phyloP scores from a whole-genome alignment of 495 filamentous ascomycete species.

The Podospora comata region DNA sequence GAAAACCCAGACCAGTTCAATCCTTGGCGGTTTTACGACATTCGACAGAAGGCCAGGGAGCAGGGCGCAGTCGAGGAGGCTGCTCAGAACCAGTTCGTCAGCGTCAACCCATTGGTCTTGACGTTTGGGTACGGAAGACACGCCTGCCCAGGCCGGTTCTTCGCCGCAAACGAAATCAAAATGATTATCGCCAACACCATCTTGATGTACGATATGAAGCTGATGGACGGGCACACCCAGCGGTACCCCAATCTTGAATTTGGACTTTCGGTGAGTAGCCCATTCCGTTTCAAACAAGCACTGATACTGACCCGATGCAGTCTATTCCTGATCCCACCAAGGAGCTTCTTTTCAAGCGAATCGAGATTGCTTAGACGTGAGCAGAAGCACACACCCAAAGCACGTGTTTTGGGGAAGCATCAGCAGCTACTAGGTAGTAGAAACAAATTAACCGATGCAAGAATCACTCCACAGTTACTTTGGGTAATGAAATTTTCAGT shows the following conservation, averaged over 20 bases:
- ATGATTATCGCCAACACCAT: constrained; percentile 53
- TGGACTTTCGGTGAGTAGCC: constrained; percentile 14
- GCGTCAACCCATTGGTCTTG: constrained; percentile 37
- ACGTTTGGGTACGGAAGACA: constrained; percentile 54
- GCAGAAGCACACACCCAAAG: too few relatives aligned
- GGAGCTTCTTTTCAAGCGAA: constrained; percentile 9
- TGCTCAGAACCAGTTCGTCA: constrained; percentile 42
- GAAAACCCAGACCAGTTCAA: constrained; percentile 43
- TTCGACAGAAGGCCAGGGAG: constrained; percentile 38
- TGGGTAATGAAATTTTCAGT: too few relatives aligned
- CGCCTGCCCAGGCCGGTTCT: constrained; percentile 60
- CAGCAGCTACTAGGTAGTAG: too few relatives aligned
- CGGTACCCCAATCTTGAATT: constrained; percentile 23
- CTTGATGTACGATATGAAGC: constrained; percentile 54
- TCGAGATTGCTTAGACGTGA: not conserved
- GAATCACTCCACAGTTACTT: too few relatives aligned
- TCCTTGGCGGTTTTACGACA: constrained; percentile 47
- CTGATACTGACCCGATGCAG: not conserved
- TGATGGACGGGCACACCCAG: constrained; percentile 24
- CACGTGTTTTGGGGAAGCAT: too few relatives aligned
- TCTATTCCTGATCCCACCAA: constrained; percentile 16
- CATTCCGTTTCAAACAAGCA: not conserved
- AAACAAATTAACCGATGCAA: too few relatives aligned
- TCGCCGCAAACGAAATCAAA: constrained; percentile 54
- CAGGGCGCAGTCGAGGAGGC: constrained; percentile 29